Evolutionary conservation across 106 monocot genomes (phyloP), one percentile per base, ranked within the genome.

Genomic region (Allium fistulosum): DNA sequence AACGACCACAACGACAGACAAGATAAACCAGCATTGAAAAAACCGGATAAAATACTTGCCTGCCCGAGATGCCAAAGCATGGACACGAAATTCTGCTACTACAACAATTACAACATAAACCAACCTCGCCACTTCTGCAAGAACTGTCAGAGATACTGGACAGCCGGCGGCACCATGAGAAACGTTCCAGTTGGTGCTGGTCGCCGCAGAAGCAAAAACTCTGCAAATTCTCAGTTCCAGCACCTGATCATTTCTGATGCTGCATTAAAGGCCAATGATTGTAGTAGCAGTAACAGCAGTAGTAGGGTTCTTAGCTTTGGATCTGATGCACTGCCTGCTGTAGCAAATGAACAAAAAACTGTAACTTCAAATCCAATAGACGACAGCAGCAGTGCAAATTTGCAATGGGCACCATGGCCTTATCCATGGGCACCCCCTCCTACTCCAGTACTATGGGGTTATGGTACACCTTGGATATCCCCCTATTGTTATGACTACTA

Each of bases 111-210:
- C 77, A 94, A 90, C 53, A 76, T 94, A 77, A 86, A 90, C 75
- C 93, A 94, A 72, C 93, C 93, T 0, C 83, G 93, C 53, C 78
- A 94, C 75, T 90, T 94, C 89, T 94, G 93, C 81, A 89, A 82
- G 79, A 91, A 88, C 69, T 95, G 88, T 79, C 94, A 90, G 80
- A 76, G 93, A 28, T 94, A 94, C 80, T 94, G 93, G 93, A 94
- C 93, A 0, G 89, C 89, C 13, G 93, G 93, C 0, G 93, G 93
- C 47, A 77, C 90, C 60, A 94, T 94, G 89, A 57, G 93, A 27
- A 90, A 94, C 51, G 93, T 94, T n/a, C 93, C 93, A 4, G 84
- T 94, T 0, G 93, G 93, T 14, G 83, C 93, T 17, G 93, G 89
- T 13, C 86, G 93, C 5, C 85, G 93, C 56, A 89, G 86, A 70